phyloP scores from a whole-genome alignment of 1,139 yeast species.

The Candida anutae region DNA sequence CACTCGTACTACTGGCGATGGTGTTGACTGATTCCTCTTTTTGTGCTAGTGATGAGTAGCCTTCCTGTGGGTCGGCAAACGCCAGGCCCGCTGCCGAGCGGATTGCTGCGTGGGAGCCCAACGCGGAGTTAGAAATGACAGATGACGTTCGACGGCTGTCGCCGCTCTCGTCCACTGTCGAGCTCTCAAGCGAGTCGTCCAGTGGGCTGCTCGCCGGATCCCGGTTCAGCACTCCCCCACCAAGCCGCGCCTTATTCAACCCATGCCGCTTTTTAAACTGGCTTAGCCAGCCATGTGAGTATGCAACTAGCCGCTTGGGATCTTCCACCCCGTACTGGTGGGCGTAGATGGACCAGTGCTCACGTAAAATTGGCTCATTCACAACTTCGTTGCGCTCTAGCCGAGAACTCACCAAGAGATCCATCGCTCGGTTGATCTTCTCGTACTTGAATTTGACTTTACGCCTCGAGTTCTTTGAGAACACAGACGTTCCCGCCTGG shows the following conservation, averaged over 20 bases:
- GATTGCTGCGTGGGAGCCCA: too few species aligned
- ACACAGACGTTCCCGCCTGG: constrained; percentile 28
- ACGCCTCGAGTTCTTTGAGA: constrained; percentile 35
- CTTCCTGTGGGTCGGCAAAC: too few species aligned
- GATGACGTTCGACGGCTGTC: too few species aligned
- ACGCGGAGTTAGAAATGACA: too few species aligned
- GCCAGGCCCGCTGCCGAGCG: too few species aligned
- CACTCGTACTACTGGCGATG: too few species aligned
- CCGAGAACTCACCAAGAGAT: constrained; percentile 39
- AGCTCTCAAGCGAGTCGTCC: too few species aligned
- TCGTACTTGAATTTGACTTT: constrained; percentile 49
- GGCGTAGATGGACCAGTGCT: constrained; percentile 50
- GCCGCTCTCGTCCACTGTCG: too few species aligned
- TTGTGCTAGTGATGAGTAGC: too few species aligned
- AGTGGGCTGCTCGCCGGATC: too few species aligned
- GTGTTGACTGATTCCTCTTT: too few species aligned
- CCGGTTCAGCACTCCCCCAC: too few species aligned
- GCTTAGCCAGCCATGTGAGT: constrained; percentile 56
- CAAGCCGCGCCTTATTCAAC: constrained; percentile 31
- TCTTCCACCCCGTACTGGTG: constrained; percentile 52
- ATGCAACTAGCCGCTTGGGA: constrained; percentile 46
- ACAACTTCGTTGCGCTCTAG: constrained; percentile 38
- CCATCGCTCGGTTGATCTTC: constrained; percentile 53
- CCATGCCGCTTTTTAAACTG: constrained; percentile 57
- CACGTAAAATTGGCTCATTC: constrained; percentile 47